Evolutionary conservation across 169 alveolate species (phyloP), one percentile per base, ranked within the genome.

Genomic region (Plasmodium berghei): DNA sequence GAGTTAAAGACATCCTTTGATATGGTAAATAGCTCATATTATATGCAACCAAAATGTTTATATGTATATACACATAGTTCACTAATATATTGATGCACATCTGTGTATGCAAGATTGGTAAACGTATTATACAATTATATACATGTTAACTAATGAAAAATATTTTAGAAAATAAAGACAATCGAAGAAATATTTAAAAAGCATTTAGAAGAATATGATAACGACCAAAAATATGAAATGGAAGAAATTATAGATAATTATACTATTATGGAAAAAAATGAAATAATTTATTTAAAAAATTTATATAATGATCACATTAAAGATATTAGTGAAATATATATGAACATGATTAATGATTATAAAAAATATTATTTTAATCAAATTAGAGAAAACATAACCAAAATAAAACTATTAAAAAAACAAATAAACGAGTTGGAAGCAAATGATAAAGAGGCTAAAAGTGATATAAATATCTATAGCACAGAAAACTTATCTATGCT

Each of bases 281-380:
- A 75, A 62, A 63, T 75, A 61, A 75, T 63, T 48, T 75, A 75
- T 45, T 63, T 75, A 63, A 63, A 63, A 40, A 75, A 75, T 67
- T 34, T 75, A 24, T 75, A 75, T 67, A 75, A 75, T 63, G 89
- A 75, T 52, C 89, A 75, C 22, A 66, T 75, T 75, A 75, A 75
- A 22, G 64, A 54, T 55, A 63, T 75, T 45, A 75, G 62, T 22
- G 89, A 75, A 58, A 75, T 75, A 10, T 70, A 75, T 26, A 54
- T 63, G 54, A 26, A 49, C 16, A 62, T 75, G 26, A 48, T 75
- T 26, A 56, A 75, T 24, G 64, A 42, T 20, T 75, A 67, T 75
- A 75, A 63, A 63, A 58, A 75, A 49, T 75, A 75, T 75, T 75
- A 75, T 64, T 63, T 75, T 48, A 74, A 63, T 48, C 49, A 64